Evolutionary conservation across 495 filamentous ascomycete species (phyloP), one percentile per base, ranked within the genome.

Genomic region (Penicillium roqueforti): DNA sequence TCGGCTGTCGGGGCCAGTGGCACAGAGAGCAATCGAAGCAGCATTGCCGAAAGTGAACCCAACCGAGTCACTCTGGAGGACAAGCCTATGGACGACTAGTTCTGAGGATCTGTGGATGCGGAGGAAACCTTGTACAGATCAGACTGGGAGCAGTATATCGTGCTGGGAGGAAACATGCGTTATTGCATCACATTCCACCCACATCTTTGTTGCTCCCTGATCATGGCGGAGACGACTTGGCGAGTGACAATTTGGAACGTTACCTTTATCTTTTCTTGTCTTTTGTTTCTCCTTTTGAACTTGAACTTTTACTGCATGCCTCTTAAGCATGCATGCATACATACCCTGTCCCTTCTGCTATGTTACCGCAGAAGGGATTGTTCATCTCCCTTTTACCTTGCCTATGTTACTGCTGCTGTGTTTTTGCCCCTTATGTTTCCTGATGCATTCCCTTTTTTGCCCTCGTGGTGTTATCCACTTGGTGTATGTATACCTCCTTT

Each of bases 21-120:
- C 39, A 54, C 74, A 23, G 62, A 71, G 47, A 70, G 82, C 56
- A 76, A 71, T 57, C 72, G 76, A 43, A 78, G 68, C 58, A 79
- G 75, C 53, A 44, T 74, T 19, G 65, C 62, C 47, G 66, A 76
- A 51, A 66, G 73, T 63, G 70, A 79, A 63, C 79, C 69, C 7
- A 71, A 78, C 54, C 88, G 91, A 20, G 88, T 95, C 23, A 87
- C 84, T 51, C 78, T 96, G 69, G 85, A 84, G 53, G 91, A 96
- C 65, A 83, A 80, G 69, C 87, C 90, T 13, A 91, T 92, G 88
- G 87, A 92, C 68, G 87, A 93, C 70, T 91, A 59, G 47, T 5
- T 45, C 10, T 14, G 46, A 53, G 16, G 14, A 31, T 16, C 36
- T 14, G 25, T 22, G 51, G 42, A 41, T 41, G 32, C 25, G 28